Base-by-base conservation (phyloP, 495 filamentous ascomycete genomes). In the Xylaria intraflava region DNA sequence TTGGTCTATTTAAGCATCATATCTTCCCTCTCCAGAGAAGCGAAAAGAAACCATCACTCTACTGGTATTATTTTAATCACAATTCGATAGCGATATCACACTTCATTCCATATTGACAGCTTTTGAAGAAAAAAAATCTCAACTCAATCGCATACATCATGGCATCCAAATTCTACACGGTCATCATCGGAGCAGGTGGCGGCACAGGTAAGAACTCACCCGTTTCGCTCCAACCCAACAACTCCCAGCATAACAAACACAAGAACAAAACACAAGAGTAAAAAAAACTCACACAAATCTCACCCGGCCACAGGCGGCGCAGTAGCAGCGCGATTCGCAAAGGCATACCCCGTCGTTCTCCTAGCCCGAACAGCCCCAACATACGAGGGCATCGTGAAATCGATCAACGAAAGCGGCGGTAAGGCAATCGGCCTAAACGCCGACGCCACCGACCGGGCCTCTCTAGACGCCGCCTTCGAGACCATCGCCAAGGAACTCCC, bases 401-500 rank as follows among this genome's bases (percentile, higher is more conserved):
- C 90, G 56, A 91, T 95, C 69, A 84, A 85, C 58, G 60, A 70
- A 23, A 67, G 65, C 20, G 85, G 87, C 45, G 87, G 89, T 14
- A 77, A 83, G 46, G 90, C 90, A 1, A 70, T 89, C 24, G 90
- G 89, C 17, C 82, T 94, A 59, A 81, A 79, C 57, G 75, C 89
- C 17, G 89, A 95, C 64, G 73, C 87, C 2, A 75, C 83, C 0
- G 80, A 87, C 66, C 65, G 78, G 1, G 66, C 72, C 35, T 84
- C 84, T 46, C 70, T 93, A 1, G 71, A 76, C 31, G 65, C 71
- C 1, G 87, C 89, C n/a, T 84, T 94, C 56, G 75, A 78, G 24
- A 67, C 79, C 54, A 87, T 93, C 62, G 71, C 77, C 40, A 69
- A 82, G 56, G 74, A 85, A 56, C 79, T 75, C 9, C 62, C 69